phyloP scores from a whole-genome alignment of 139 green algal genomes.

The Coelastrella sp. region DNA sequence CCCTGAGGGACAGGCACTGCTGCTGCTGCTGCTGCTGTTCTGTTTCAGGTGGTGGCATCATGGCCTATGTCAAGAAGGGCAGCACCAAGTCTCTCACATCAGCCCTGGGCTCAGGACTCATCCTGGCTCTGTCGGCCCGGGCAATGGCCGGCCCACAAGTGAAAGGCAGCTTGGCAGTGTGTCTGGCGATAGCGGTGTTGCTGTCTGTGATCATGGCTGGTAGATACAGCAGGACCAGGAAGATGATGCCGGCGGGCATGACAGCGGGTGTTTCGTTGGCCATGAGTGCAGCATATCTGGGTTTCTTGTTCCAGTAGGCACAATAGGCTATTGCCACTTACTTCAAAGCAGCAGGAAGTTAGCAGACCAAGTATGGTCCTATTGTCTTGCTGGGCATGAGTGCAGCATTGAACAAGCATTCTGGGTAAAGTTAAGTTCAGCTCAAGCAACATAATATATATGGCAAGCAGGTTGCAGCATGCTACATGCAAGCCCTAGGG shows the following conservation, averaged over 20 bases:
- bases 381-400: no score
- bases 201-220: slow-evolving; percentile 35
- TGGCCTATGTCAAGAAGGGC: slow-evolving; percentile 38
- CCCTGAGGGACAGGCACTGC: no score
- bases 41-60: slow-evolving; percentile 27
- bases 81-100: slow-evolving; percentile 40
- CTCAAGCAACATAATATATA: no score
- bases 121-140: slow-evolving; percentile 19
- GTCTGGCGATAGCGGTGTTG: slow-evolving; percentile 23
- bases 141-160: slow-evolving; percentile 5
- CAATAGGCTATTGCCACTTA: no score
- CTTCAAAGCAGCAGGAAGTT: no score
- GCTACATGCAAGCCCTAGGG: no score
- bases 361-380: no score
- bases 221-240: slow-evolving; percentile 37
- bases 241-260: slow-evolving; percentile 45
- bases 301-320: slow-evolving; percentile 34
- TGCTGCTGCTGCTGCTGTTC: background rate
- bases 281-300: slow-evolving; percentile 40
- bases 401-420: no score
- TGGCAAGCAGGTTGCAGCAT: no score
- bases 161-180: slow-evolving; percentile 31
- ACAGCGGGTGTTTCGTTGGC: slow-evolving; percentile 20
- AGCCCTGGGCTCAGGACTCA: slow-evolving; percentile 23
- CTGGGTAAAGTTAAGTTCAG: no score